Base-by-base conservation (phyloP, 2,329 filamentous ascomycete species). In the Penicillium decumbens region DNA sequence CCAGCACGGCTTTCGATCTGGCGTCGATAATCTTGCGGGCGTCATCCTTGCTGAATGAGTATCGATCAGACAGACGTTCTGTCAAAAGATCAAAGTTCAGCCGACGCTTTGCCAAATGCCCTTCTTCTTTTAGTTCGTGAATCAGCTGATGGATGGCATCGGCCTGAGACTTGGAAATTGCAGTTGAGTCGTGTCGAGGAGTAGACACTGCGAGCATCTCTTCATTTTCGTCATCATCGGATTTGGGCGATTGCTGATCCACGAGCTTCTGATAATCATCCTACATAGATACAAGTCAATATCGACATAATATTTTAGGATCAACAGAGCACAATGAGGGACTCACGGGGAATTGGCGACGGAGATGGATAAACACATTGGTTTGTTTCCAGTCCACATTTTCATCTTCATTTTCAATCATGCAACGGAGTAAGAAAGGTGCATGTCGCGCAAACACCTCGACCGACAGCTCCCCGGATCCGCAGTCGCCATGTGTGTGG, bases 401-500 rank as follows among this genome's bases (percentile, higher is more conserved):
- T 56, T 76, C 73, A 50, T 71, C 68, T 3, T 75, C 73, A 49
- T 70, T 67, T 52, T 72, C 70, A 15, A 75, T 57, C 75, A 77
- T 77, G 37, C 73, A 70, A 18, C 65, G 69, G 12, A 77, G 65
- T n/a, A 77, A 59, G 51, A 77, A 77, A 32, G 61, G 55, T 45
- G 70, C 69, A 50, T 77, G 72, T 48, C 71, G 71, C 46, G 73
- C 65, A 43, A 77, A 74, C 2, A 72, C 69, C 47, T 75, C 74
- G 23, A 68, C 69, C n/a, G 73, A 72, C 44, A 76, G 73, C 38
- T 76, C 72, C 15, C 66, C 65, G 50, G 73, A 72, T 53, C 75
- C 67, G 53, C 70, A 70, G 39, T 68, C 65, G 30, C 69, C 67
- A 56, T 73, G 62, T 7, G 70, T 72, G 48, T 74, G 71, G 41